These are phyloP conservation scores for Phytopythium aichiense DNA, from an alignment of 352 stramenopile species.

Conservation along the genomic window DNA sequence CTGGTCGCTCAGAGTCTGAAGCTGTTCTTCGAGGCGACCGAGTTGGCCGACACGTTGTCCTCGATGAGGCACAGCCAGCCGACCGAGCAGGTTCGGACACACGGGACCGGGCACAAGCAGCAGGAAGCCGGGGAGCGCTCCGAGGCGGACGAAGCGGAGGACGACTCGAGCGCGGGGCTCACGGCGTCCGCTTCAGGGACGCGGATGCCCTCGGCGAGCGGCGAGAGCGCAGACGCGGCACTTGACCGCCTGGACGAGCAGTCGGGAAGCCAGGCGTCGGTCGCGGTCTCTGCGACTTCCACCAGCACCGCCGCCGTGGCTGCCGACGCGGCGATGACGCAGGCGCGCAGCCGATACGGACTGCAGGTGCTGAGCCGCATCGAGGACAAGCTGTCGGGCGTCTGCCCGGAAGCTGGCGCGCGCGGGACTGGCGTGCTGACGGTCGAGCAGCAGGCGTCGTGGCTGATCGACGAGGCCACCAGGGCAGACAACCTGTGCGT, in stretches of 20 bases:
- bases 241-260: conserved; percentile 1
- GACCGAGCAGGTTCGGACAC: background rate
- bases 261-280: background rate
- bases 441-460: conserved; percentile 72
- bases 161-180: background rate
- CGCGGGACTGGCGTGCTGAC: conserved; percentile 30
- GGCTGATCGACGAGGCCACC: conserved; percentile 74
- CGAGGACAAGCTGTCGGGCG: conserved; percentile 68
- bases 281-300: background rate
- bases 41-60: conserved; percentile 57
- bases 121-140: background rate
- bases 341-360: conserved; percentile 46
- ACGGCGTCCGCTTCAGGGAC: background rate
- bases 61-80: conserved; percentile 11
- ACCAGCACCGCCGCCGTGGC: background rate
- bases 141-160: background rate
- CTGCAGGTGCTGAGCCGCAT: conserved; percentile 70
- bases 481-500: conserved; percentile 81
- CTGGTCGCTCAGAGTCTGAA: conserved; percentile 46
- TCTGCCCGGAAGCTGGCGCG: conserved; percentile 31
- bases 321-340: background rate
- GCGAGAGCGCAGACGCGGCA: background rate
- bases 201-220: conserved; percentile 6
- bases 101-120: background rate
- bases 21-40: conserved; percentile 64